Base-by-base conservation (phyloP, 2,329 filamentous ascomycete genomes). In the Sordariomycetes sp. region DNA sequence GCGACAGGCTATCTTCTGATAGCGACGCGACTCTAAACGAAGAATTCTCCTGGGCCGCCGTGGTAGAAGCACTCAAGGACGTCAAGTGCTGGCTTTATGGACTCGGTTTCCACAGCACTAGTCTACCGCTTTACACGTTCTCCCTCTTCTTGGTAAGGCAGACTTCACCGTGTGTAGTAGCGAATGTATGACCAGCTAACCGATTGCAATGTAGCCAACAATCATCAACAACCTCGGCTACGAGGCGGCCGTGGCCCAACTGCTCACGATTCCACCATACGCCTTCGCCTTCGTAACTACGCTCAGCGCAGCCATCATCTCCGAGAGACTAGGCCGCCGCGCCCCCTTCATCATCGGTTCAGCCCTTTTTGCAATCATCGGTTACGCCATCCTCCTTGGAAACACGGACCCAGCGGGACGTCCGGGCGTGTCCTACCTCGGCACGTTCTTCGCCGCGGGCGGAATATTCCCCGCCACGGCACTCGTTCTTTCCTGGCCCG, bases 11-110 rank as follows among this genome's bases (percentile, higher is more conserved):
- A 0, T 80, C 81, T 10, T 76, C 77, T 5, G 86, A 90, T 62
- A 84, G 79, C 60, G 86, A 90, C 64, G 82, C 85, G 0, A 88
- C 82, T 0, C 78, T 83, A 5, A 72, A 84, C 53, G 87, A 92
- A 62, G 65, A 71, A 0, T 90, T 91, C 64, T 78, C 71, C 3
- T 91, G 87, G 88, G 67, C 62, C 0, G 82, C 84, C 22, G 87
- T 90, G 0, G 58, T 68, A 25, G 73, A 79, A 20, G 86, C 87
- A 0, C 67, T 89, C 48, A 79, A 75, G 15, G 85, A 91, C 62
- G 79, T 80, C 1, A 89, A 85, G 64, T 84, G 84, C 64, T 89
- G 82, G 83, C 74, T 90, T 0, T 90, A 90, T 61, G 84, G 85
- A 0, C 66, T 88, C 0, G 80, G 77, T 0, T 89, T 88, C 62